phyloP scores from a whole-genome alignment of 768 basidiomycete species.

The Mycena leptocephala region DNA sequence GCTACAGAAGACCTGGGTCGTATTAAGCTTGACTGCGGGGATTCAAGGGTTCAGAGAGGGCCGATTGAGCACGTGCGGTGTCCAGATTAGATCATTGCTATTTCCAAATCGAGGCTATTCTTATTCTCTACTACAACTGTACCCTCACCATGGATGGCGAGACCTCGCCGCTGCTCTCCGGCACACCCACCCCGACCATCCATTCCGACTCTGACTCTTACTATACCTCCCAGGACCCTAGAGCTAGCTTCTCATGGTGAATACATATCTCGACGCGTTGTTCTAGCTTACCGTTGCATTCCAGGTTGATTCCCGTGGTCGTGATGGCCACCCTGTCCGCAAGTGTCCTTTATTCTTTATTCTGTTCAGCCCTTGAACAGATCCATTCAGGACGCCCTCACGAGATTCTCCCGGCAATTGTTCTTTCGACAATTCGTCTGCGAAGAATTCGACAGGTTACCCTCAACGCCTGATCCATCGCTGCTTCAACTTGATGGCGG shows the following conservation, averaged over 20 bases:
- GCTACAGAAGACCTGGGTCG: conserved; percentile 4
- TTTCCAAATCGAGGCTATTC: not conserved
- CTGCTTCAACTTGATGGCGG: conserved; percentile 7
- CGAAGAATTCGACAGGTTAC: conserved; percentile 26
- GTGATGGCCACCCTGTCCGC: conserved; percentile 26
- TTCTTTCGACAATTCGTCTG: conserved; percentile 35
- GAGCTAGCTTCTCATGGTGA: conserved; percentile 30
- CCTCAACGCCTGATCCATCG: conserved; percentile 20
- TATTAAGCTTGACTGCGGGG: not conserved
- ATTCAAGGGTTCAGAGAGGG: not conserved
- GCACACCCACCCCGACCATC: conserved; percentile 20
- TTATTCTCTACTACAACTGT: not conserved
- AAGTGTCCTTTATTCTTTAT: not conserved
- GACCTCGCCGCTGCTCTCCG: conserved; percentile 26
- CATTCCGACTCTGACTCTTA: conserved; percentile 22
- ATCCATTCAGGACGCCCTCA: conserved; percentile 3
- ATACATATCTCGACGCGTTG: not conserved
- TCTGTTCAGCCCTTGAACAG: not conserved
- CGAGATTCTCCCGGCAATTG: conserved; percentile 2
- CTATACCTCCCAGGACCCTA: conserved; percentile 23
- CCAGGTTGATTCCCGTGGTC: conserved; percentile 28
- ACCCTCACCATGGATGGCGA: conserved; percentile 24
- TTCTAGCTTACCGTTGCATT: not conserved
- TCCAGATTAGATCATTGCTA: not conserved
- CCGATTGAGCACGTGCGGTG: not conserved